Evolutionary conservation across 2,329 filamentous ascomycete genomes (phyloP), one percentile per base, ranked within the genome.

Genomic region (Polytolypa hystricis): DNA sequence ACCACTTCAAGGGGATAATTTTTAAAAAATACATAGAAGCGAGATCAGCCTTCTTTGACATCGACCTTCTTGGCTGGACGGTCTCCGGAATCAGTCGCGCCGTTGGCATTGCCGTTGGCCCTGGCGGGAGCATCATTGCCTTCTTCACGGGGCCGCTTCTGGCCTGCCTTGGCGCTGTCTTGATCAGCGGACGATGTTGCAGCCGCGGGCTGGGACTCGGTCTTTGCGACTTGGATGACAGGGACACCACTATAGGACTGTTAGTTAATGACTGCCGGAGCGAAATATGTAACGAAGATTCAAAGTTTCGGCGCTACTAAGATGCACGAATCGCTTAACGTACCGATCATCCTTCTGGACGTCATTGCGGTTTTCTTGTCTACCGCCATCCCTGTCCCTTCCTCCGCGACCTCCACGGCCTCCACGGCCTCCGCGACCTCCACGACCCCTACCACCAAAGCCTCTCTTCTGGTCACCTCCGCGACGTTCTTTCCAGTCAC

Each of bases 11-110:
- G 23, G 23, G n/a, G n/a, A 26, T 26, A 26, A n/a, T 8, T 26
- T 8, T 8, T 26, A 26, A 26, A n/a, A 26, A 26, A 26, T 26
- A n/a, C n/a, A n/a, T n/a, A n/a, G n/a, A n/a, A n/a, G n/a, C n/a
- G n/a, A n/a, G 10, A 17, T 53, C 54, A 61, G 21, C 37, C 45
- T 45, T 62, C 57, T 53, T 65, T 66, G 35, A 52, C 47, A 48
- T 69, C 67, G 26, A 65, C 57, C 52, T 70, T 71, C 56, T 71
- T 70, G 16, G 60, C 49, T 14, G 62, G 58, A 40, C 55, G 58
- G 23, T 61, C 58, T 11, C 53, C 56, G 15, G 34, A 27, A 10
- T 16, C 17, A 12, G 20, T 52, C 57, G 31, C 43, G 21, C 32
- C 38, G 11, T 40, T 34, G 28, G 57, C 54, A 17, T 40, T 35